Percentiles rank a stretch among this genome's conserved stretches.
phyloP scores from a whole-genome alignment of 192 early-diverging fungal species.

The Umbelopsis sp. region DNA sequence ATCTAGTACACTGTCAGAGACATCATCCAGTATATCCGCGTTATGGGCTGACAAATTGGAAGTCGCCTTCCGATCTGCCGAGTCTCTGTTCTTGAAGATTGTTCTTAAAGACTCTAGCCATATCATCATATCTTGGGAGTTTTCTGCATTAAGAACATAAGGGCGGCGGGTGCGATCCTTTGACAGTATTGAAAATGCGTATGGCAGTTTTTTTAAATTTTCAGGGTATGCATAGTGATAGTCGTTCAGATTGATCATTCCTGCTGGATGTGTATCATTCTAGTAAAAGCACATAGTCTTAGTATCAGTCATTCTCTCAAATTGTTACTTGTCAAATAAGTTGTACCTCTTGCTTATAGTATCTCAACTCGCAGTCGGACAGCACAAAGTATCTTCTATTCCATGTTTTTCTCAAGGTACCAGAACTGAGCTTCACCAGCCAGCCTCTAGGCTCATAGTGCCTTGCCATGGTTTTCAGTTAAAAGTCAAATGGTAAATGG shows the following conservation, averaged over 20 bases:
- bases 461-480: constrained; percentile 8
- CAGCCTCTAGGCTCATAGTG: constrained; percentile 18
- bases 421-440: constrained; percentile 19
- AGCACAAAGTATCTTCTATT: constrained; percentile 21
- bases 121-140: constrained; percentile 16
- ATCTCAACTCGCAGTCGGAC: constrained; percentile 14
- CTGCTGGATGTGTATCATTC: constrained; percentile 14
- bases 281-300: constrained; percentile 6
- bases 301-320: background rate
- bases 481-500: background rate
- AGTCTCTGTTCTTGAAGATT: background rate
- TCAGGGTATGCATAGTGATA: constrained; percentile 12
- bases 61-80: background rate
- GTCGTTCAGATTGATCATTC: constrained; percentile 10
- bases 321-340: background rate
- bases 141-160: constrained; percentile 15
- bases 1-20: constrained; percentile 18
- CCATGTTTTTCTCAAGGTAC: constrained; percentile 14
- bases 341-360: constrained; percentile 25
- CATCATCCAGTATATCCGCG: background rate
- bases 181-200: constrained; percentile 5
- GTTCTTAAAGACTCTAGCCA: constrained; percentile 15
- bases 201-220: background rate
- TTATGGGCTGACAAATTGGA: background rate
- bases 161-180: background rate